Percentiles rank a stretch among this genome's conserved stretches.
phyloP scores from a whole-genome alignment of 225 moss, liverwort and hornwort species.

The Straminergon stramineum region DNA sequence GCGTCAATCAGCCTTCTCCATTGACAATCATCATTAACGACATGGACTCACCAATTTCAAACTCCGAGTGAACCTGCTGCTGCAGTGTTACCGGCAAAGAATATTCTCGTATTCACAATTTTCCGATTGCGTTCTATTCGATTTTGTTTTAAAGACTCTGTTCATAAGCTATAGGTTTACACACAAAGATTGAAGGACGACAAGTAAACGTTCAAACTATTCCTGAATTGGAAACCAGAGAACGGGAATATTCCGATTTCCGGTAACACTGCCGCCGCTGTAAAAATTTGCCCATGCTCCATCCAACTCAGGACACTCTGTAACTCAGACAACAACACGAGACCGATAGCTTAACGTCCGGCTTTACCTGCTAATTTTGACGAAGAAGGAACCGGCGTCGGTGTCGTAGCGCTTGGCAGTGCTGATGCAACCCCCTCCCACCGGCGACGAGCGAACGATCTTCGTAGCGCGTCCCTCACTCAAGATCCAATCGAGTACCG shows the following conservation, averaged over 20 bases:
- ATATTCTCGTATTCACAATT: not conserved
- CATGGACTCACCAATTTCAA: not conserved
- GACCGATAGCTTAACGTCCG: not conserved
- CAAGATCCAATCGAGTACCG: slow-evolving; percentile 68
- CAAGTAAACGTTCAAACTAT: not conserved
- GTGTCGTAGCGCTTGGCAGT: slow-evolving; percentile 79
- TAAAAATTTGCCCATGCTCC: not conserved
- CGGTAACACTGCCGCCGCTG: no score
- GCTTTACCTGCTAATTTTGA: slow-evolving; percentile 63
- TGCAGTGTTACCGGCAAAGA: not conserved
- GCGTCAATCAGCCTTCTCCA: slow-evolving; percentile 20
- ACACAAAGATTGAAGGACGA: not conserved
- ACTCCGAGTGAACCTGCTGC: not conserved
- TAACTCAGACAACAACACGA: not conserved
- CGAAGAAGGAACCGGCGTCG: slow-evolving; percentile 70
- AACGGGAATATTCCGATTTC: not conserved
- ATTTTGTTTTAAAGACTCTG: not conserved
- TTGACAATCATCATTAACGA: slow-evolving; percentile 10
- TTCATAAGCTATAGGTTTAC: no score
- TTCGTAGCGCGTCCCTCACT: slow-evolving; percentile 75
- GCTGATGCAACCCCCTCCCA: slow-evolving; percentile 94
- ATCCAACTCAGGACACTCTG: not conserved
- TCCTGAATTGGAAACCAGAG: not conserved
- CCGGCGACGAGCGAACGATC: slow-evolving; percentile 56
- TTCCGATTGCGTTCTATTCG: not conserved